Evolutionary conservation across 2,329 filamentous ascomycete species (phyloP).

Genomic region (Pezicula neosporulosa): DNA sequence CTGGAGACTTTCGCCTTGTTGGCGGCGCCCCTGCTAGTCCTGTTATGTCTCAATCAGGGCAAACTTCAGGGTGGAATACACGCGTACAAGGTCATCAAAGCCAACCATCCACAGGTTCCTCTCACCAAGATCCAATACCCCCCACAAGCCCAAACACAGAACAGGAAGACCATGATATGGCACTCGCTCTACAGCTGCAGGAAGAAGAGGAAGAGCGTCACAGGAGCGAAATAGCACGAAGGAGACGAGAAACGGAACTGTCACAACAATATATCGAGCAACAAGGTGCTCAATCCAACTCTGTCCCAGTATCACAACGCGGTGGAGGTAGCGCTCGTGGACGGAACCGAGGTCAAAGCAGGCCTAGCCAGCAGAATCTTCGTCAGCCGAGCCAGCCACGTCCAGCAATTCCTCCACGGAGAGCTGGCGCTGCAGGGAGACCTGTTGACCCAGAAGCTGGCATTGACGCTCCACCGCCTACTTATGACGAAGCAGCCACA

Average conservation of each 20-base stretch:
- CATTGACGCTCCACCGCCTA: conserved; percentile 56
- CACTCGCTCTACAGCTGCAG: conserved; percentile 86
- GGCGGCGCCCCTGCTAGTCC: conserved; percentile 44
- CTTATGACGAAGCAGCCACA: conserved; percentile 56
- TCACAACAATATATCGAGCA: conserved; percentile 70
- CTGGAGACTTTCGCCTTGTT: conserved; percentile 87
- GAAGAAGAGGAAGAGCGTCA: conserved; percentile 88
- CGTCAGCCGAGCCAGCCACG: conserved; percentile 27
- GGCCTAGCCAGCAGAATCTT: conserved; percentile 9
- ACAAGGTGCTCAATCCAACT: conserved; percentile 43
- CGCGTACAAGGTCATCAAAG: conserved; percentile 5
- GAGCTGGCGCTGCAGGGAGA: conserved; percentile 15
- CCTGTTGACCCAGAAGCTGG: conserved; percentile 30
- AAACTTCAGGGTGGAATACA: conserved; percentile 16
- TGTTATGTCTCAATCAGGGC: conserved; percentile 3
- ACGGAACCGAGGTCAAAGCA: background rate
- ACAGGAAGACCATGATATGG: conserved; percentile 81
- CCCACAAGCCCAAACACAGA: conserved; percentile 35
- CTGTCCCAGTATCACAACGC: conserved; percentile 22
- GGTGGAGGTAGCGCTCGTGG: conserved; percentile 15
- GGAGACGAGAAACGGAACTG: conserved; percentile 62
- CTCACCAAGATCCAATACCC: conserved; percentile 4
- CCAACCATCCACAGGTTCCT: conserved; percentile 3
- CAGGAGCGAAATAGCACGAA: conserved; percentile 55
- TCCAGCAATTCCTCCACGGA: conserved; percentile 40